Conservation (phyloP, 2,329 filamentous ascomycete genomes). For the Chaetomium globosum region DNA sequence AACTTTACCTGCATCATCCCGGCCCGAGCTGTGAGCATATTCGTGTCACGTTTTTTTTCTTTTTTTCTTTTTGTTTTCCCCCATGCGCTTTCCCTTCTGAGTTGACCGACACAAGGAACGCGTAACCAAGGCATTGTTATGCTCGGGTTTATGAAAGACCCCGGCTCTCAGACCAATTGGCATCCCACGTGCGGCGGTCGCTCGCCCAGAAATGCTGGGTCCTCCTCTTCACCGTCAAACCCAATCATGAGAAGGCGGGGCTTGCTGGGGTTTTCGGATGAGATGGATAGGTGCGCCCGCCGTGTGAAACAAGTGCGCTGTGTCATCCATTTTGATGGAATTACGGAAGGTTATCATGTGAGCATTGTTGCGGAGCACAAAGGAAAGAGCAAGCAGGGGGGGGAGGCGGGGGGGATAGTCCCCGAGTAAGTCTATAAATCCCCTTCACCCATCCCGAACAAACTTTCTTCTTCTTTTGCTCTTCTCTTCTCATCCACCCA, state of each 20-base stretch:
- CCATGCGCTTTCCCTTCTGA: constrained; percentile 14
- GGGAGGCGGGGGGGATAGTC: background rate
- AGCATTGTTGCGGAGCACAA: constrained; percentile 26
- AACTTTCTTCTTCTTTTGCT: background rate
- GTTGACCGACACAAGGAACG: constrained; percentile 16
- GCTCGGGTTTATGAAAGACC: constrained; percentile 2
- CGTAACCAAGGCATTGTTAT: constrained; percentile 35
- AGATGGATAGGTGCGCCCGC: constrained; percentile 12
- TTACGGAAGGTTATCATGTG: constrained; percentile 25
- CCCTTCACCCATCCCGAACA: background rate
- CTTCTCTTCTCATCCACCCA: background rate
- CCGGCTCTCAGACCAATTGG: constrained; percentile 35
- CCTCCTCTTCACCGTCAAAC: constrained; percentile 15
- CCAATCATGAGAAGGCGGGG: constrained; percentile 30
- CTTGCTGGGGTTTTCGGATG: constrained; percentile 12
- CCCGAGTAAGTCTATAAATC: constrained; percentile 14
- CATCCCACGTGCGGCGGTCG: constrained; percentile 37
- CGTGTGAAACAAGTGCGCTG: constrained; percentile 26
- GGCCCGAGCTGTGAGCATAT: constrained; percentile 7
- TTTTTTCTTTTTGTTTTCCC: background rate
- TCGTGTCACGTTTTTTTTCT: constrained; percentile 4
- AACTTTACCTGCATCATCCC: constrained; percentile 28
- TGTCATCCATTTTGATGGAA: constrained; percentile 2
- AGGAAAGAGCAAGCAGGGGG: constrained; percentile 2
- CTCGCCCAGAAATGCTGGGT: constrained; percentile 27